A percentile compares a stretch with the other conserved stretches of the same genome.
phyloP scores from a whole-genome alignment of 2,329 filamentous ascomycete species.

The Venturia oleaginea region DNA sequence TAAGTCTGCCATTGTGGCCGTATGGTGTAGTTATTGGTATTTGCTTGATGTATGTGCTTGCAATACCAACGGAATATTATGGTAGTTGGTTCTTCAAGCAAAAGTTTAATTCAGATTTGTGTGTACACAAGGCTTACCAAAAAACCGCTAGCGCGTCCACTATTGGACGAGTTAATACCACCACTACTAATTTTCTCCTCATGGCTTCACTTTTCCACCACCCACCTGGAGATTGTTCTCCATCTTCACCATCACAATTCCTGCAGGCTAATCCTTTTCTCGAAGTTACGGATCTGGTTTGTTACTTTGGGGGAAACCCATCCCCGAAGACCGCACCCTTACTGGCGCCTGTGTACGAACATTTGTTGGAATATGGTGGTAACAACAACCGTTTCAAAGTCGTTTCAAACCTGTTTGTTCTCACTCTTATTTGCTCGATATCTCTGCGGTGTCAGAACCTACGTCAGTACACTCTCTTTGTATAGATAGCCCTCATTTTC shows the following conservation, averaged over 20 bases:
- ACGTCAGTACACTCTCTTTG: too few relatives aligned
- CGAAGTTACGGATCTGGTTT: neutral
- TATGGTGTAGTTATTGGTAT: neutral
- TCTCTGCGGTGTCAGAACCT: too few relatives aligned
- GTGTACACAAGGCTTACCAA: neutral
- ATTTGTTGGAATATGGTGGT: too few relatives aligned
- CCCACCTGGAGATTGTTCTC: neutral
- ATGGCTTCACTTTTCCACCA: neutral
- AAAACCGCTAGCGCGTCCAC: neutral
- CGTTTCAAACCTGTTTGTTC: too few relatives aligned
- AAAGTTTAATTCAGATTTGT: neutral
- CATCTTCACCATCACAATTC: neutral
- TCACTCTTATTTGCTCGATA: too few relatives aligned
- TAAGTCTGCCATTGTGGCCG: neutral
- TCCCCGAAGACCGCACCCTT: too few relatives aligned
- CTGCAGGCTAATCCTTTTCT: neutral
- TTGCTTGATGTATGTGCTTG: neutral
- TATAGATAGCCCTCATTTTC: too few relatives aligned
- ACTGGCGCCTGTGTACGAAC: too few relatives aligned
- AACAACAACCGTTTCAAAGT: too few relatives aligned
- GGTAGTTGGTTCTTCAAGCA: neutral
- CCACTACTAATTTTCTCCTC: neutral
- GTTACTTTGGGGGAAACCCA: too few relatives aligned
- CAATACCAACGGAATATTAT: neutral
- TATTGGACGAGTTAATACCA: neutral